Evolutionary conservation across 805 yeast genomes (phyloP).

Genomic region (Myxozyma melibiosi): DNA sequence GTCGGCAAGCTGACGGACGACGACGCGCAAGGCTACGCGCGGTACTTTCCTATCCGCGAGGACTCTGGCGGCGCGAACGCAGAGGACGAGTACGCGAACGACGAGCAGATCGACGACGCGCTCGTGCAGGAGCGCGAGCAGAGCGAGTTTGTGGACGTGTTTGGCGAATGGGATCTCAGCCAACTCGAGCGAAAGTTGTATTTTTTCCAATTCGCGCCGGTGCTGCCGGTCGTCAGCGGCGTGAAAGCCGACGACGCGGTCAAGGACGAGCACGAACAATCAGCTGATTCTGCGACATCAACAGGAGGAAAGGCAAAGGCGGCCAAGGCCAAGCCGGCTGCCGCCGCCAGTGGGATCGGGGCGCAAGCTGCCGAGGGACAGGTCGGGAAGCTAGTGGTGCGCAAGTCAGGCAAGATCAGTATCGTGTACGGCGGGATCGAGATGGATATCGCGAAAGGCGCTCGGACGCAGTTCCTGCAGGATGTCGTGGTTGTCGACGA

Average conservation of each 20-base stretch:
- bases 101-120: slow-evolving; percentile 17
- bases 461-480: slow-evolving; percentile 68
- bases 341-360: neutral
- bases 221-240: slow-evolving; percentile 47
- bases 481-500: slow-evolving; percentile 64
- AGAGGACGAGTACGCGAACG: slow-evolving; percentile 7
- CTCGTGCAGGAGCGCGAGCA: slow-evolving; percentile 13
- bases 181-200: slow-evolving; percentile 38
- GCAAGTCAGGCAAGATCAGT: slow-evolving; percentile 80
- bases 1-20: slow-evolving; percentile 11
- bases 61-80: neutral
- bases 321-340: slow-evolving; percentile 6
- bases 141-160: slow-evolving; percentile 9
- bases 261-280: slow-evolving; percentile 17
- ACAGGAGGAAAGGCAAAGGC: neutral
- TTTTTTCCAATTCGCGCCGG: slow-evolving; percentile 54
- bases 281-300: neutral
- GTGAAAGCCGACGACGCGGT: neutral
- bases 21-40: slow-evolving; percentile 9
- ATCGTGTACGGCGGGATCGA: slow-evolving; percentile 70
- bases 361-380: slow-evolving; percentile 53
- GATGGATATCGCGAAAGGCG: slow-evolving; percentile 72
- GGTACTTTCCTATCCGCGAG: slow-evolving; percentile 30
- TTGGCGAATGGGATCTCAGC: slow-evolving; percentile 6
- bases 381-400: slow-evolving; percentile 73